Evolutionary conservation across 805 yeast species (phyloP).

Genomic region (Suhomyces vadensis): DNA sequence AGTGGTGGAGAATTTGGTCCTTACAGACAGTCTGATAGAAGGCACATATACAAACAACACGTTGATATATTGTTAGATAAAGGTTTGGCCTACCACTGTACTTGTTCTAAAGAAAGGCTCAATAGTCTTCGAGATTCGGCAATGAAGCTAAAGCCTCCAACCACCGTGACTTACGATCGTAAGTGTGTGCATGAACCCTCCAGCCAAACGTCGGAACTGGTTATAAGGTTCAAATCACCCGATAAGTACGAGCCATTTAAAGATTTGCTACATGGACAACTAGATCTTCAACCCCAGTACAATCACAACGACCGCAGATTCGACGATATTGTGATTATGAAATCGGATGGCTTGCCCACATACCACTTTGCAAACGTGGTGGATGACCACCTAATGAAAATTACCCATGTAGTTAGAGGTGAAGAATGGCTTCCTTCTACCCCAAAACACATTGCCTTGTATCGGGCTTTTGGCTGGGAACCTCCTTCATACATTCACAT

Average conservation of each 20-base stretch:
- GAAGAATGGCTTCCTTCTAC: slow-evolving; percentile 98
- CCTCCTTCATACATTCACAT: slow-evolving; percentile 86
- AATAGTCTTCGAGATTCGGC: slow-evolving; percentile 71
- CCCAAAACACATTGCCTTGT: slow-evolving; percentile 88
- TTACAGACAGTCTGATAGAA: slow-evolving; percentile 82
- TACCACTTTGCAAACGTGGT: slow-evolving; percentile 95
- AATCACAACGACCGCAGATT: slow-evolving; percentile 69
- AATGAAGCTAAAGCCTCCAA: slow-evolving; percentile 74
- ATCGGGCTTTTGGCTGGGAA: slow-evolving; percentile 81
- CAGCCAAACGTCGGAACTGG: slow-evolving; percentile 19
- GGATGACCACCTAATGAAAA: slow-evolving; percentile 90
- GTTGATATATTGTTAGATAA: slow-evolving; percentile 54
- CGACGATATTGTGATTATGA: slow-evolving; percentile 87
- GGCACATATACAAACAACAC: slow-evolving; percentile 62
- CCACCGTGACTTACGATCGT: slow-evolving; percentile 89
- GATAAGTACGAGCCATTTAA: slow-evolving; percentile 60
- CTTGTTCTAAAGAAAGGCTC: slow-evolving; percentile 79
- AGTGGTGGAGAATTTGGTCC: slow-evolving; percentile 65
- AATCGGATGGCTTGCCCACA: slow-evolving; percentile 95
- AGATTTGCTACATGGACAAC: slow-evolving; percentile 77
- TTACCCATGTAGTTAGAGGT: slow-evolving; percentile 94
- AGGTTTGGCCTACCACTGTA: slow-evolving; percentile 84
- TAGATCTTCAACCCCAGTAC: slow-evolving; percentile 77
- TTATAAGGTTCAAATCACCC: slow-evolving; percentile 80
- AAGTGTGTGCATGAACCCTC: slow-evolving; percentile 56